Percentiles rank a stretch among this genome's conserved stretches.
These are phyloP conservation scores for Remersonia thermophila DNA, from an alignment of 2,329 filamentous ascomycete genomes.

Conservation along the genomic window DNA sequence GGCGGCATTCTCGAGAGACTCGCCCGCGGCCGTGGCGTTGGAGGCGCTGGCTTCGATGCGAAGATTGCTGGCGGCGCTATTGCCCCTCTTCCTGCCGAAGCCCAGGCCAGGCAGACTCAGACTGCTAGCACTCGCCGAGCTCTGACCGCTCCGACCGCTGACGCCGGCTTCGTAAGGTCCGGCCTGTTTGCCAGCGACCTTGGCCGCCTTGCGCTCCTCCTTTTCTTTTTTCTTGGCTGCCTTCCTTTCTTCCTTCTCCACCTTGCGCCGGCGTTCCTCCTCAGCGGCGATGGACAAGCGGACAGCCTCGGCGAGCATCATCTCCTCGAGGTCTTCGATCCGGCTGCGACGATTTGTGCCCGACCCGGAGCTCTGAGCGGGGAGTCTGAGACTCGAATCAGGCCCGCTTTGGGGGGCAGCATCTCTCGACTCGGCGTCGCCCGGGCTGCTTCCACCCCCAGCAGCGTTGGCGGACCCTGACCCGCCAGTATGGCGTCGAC, in stretches of 20 bases:
- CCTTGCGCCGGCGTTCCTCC: slow-evolving; percentile 77
- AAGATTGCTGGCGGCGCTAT: slow-evolving; percentile 48
- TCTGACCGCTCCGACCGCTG: slow-evolving; percentile 29
- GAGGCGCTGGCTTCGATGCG: slow-evolving; percentile 43
- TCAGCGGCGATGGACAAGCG: slow-evolving; percentile 81
- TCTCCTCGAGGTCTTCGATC: slow-evolving; percentile 83
- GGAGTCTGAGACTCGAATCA: slow-evolving; percentile 24
- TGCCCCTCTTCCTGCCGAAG: slow-evolving; percentile 45
- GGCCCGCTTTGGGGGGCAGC: slow-evolving; percentile 17
- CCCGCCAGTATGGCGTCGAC: slow-evolving; percentile 40
- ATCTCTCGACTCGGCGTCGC: background rate
- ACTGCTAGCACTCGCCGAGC: slow-evolving; percentile 49
- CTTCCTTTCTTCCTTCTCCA: slow-evolving; percentile 71
- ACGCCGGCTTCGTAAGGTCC: slow-evolving; percentile 28
- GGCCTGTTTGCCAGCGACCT: slow-evolving; percentile 42
- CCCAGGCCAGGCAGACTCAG: slow-evolving; percentile 50
- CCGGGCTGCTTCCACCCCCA: background rate
- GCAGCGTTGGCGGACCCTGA: slow-evolving; percentile 18
- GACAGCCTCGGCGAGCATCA: slow-evolving; percentile 98
- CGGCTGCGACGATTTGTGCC: slow-evolving; percentile 30
- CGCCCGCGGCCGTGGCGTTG: slow-evolving; percentile 26
- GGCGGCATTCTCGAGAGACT: slow-evolving; percentile 19
- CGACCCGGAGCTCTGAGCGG: slow-evolving; percentile 14
- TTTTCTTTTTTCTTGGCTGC: slow-evolving; percentile 74
- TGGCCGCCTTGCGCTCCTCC: slow-evolving; percentile 76